Percentiles rank a stretch among this genome's conserved stretches.
These are phyloP conservation scores for Penicillium hordei DNA, from an alignment of 2,329 filamentous ascomycete species.

Conservation along the genomic window DNA sequence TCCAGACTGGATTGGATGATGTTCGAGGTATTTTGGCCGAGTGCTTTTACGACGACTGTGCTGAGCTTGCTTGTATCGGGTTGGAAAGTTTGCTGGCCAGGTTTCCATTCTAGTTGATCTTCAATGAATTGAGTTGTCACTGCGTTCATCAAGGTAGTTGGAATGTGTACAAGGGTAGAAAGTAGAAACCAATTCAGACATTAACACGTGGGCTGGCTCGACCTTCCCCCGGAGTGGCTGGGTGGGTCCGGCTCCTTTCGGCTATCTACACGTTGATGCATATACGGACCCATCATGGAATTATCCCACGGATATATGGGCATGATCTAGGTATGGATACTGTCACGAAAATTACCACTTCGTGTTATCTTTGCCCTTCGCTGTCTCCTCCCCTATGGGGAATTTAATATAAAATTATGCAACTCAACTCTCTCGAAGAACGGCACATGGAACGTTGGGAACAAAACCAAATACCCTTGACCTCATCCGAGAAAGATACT, in stretches of 20 bases:
- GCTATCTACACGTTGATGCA: background rate
- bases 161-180: background rate
- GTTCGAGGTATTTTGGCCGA: background rate
- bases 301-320: too few relatives aligned
- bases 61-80: background rate
- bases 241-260: background rate
- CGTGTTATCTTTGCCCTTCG: background rate
- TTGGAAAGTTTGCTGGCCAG: background rate
- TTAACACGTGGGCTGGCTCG: too few relatives aligned
- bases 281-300: too few relatives aligned
- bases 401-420: background rate
- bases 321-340: too few relatives aligned
- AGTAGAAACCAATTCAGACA: too few relatives aligned
- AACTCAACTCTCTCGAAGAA: background rate
- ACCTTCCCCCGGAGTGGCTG: too few relatives aligned
- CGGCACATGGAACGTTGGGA: background rate
- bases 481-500: background rate
- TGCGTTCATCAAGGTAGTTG: background rate
- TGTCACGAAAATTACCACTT: too few relatives aligned
- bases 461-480: background rate
- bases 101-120: background rate
- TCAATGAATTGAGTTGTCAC: too few relatives aligned
- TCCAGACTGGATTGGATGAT: background rate
- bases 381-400: background rate
- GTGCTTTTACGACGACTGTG: background rate